Percentiles rank a stretch among this genome's conserved stretches.
These are phyloP conservation scores for Royoungia palumana DNA, from an alignment of 768 basidiomycete genomes.

Conservation along the genomic window DNA sequence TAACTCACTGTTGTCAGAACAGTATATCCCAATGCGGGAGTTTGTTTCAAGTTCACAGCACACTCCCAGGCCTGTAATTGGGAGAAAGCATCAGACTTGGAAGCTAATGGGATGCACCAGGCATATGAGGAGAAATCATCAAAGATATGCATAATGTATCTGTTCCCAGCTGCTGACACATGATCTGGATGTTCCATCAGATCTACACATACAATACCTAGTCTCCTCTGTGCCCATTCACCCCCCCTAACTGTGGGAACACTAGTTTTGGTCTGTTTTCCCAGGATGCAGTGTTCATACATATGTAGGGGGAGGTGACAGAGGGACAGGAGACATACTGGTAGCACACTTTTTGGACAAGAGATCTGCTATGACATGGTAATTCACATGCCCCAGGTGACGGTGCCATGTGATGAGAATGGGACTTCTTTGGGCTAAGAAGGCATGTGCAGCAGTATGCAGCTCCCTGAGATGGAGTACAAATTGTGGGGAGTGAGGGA, in stretches of 20 bases:
- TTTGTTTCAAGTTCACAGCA: not conserved
- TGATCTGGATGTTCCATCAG: slow-evolving; percentile 19
- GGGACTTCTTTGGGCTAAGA: slow-evolving; percentile 1
- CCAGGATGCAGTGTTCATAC: slow-evolving; percentile 36
- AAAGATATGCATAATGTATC: slow-evolving; percentile 7
- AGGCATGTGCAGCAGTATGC: slow-evolving; percentile 12
- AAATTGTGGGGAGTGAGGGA: not conserved
- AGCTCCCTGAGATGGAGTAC: not conserved
- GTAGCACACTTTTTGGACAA: slow-evolving; percentile 1
- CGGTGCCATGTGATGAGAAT: slow-evolving; percentile 28
- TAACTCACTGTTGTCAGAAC: too few species aligned
- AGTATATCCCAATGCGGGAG: too few species aligned
- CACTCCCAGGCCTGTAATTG: slow-evolving; percentile 31
- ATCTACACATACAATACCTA: slow-evolving; percentile 29
- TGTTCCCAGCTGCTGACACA: not conserved
- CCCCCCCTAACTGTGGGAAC: slow-evolving; percentile 31
- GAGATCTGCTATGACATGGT: slow-evolving; percentile 20
- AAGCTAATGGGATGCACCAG: slow-evolving; percentile 34
- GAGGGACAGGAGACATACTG: slow-evolving; percentile 7
- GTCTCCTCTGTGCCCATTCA: slow-evolving; percentile 20
- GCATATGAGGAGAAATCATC: slow-evolving; percentile 10
- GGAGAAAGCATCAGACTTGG: slow-evolving; percentile 25
- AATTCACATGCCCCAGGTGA: slow-evolving; percentile 29
- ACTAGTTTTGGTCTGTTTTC: slow-evolving; percentile 35
- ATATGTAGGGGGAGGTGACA: slow-evolving; percentile 17